These are phyloP conservation scores for Podospora tetraspora DNA, from an alignment of 495 filamentous ascomycete species.

Conservation along the genomic window DNA sequence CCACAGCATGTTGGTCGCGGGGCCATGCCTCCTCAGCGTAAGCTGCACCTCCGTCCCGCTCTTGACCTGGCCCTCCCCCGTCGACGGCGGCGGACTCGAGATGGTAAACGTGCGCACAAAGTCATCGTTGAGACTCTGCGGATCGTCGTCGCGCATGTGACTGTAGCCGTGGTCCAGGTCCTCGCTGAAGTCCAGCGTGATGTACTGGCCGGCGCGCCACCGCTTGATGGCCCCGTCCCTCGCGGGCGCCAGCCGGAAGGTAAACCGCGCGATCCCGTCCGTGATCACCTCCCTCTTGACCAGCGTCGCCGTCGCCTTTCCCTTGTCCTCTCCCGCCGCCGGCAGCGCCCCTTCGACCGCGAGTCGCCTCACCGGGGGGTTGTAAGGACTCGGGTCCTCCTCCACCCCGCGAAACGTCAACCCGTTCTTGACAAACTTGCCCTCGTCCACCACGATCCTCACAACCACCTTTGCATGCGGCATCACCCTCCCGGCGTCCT, in stretches of 20 bases:
- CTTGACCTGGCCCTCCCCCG: background rate
- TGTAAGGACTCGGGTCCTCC: conserved; percentile 65
- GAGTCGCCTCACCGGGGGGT: conserved; percentile 36
- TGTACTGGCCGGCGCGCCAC: conserved; percentile 69
- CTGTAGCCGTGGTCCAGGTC: conserved; percentile 66
- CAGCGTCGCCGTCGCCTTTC: conserved; percentile 43
- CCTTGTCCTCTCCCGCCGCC: background rate
- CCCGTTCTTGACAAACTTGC: conserved; percentile 55
- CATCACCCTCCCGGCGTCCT: conserved; percentile 53
- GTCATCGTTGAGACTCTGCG: conserved; percentile 73
- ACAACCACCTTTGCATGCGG: conserved; percentile 68
- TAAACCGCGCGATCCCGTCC: conserved; percentile 57
- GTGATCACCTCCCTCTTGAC: conserved; percentile 53
- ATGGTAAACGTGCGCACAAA: conserved; percentile 77
- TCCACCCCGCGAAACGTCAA: conserved; percentile 60
- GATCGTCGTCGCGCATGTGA: conserved; percentile 78
- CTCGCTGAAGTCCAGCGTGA: conserved; percentile 62
- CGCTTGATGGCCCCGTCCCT: conserved; percentile 1
- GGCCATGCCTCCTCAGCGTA: conserved; percentile 60
- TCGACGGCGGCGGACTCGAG: conserved; percentile 47
- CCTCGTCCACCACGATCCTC: conserved; percentile 55
- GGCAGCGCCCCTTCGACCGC: conserved; percentile 21
- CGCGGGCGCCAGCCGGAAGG: conserved; percentile 48
- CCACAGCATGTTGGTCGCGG: conserved; percentile 61
- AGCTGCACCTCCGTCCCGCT: conserved; percentile 57